Evolutionary conservation across 495 filamentous ascomycete genomes (phyloP).

Genomic region (Astrocystis sublimbata): DNA sequence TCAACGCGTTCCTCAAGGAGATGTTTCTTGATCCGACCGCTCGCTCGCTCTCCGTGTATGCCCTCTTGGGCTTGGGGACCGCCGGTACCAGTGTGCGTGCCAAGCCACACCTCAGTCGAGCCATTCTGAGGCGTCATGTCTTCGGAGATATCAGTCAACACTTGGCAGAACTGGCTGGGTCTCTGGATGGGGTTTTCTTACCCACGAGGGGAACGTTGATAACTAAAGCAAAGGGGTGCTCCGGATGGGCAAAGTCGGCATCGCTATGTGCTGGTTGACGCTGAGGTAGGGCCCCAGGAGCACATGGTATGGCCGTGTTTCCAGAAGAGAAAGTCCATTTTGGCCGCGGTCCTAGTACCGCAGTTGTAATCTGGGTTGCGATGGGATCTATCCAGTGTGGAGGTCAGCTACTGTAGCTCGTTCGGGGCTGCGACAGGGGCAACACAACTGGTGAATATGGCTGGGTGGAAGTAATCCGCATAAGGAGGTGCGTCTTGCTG

Average conservation of each 20-base stretch:
- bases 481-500: constrained; percentile 54
- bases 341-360: constrained; percentile 50
- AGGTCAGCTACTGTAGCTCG: neutral
- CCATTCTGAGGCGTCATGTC: constrained; percentile 56
- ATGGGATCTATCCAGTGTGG: constrained; percentile 42
- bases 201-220: constrained; percentile 56
- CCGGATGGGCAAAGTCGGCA: constrained; percentile 57
- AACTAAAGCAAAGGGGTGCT: constrained; percentile 55
- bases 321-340: constrained; percentile 53
- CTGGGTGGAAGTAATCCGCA: constrained; percentile 40
- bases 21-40: constrained; percentile 47
- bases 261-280: constrained; percentile 59
- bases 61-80: constrained; percentile 48
- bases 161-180: no score
- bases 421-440: constrained; percentile 1
- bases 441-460: constrained; percentile 44
- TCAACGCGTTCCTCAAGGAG: constrained; percentile 42
- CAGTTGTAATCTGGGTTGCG: constrained; percentile 50
- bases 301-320: constrained; percentile 55
- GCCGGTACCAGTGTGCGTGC: constrained; percentile 47
- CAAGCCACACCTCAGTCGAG: constrained; percentile 61
- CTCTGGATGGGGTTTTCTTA: neutral
- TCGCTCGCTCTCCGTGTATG: constrained; percentile 43
- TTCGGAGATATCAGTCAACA: neutral
- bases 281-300: constrained; percentile 34